Conservation (phyloP, 345 rosid genomes). For the Salix caprea region DNA sequence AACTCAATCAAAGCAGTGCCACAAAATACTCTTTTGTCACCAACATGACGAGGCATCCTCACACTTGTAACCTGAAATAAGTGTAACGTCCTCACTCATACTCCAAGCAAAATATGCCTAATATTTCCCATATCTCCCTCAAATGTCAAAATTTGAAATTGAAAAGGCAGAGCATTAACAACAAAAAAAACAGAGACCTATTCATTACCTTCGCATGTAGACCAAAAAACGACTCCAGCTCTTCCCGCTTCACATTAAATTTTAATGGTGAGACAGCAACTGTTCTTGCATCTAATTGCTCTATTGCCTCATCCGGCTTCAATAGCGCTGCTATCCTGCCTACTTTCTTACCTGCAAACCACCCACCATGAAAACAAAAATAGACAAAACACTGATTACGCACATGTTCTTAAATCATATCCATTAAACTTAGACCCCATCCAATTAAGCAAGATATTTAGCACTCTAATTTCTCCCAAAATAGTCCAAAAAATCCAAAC, state of each 20-base stretch:
- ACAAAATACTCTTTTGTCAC: conserved; percentile 58
- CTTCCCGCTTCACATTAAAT: conserved; percentile 63
- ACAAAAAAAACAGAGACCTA: not conserved
- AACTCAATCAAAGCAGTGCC: conserved; percentile 90
- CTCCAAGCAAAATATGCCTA: not conserved
- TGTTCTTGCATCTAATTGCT: conserved; percentile 70
- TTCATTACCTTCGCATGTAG: conserved; percentile 61
- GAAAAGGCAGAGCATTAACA: not conserved
- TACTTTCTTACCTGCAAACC: conserved; percentile 59
- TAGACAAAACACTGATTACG: not conserved
- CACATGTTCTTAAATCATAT: not conserved
- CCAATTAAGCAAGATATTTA: not conserved
- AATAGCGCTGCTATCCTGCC: conserved; percentile 62
- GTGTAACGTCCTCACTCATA: conserved; percentile 8
- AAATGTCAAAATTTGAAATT: not conserved
- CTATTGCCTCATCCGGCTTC: conserved; percentile 63
- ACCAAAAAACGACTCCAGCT: conserved; percentile 59
- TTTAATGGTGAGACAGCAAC: conserved; percentile 68
- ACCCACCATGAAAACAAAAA: not conserved
- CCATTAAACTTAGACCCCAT: not conserved
- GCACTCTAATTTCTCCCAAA: not conserved
- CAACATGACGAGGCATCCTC: conserved; percentile 85
- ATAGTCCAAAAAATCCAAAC: not conserved
- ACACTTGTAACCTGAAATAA: conserved; percentile 69
- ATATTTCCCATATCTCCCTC: not conserved